These are phyloP conservation scores for Spiraea crenata DNA, from an alignment of 331 rosid species.

Conservation along the genomic window DNA sequence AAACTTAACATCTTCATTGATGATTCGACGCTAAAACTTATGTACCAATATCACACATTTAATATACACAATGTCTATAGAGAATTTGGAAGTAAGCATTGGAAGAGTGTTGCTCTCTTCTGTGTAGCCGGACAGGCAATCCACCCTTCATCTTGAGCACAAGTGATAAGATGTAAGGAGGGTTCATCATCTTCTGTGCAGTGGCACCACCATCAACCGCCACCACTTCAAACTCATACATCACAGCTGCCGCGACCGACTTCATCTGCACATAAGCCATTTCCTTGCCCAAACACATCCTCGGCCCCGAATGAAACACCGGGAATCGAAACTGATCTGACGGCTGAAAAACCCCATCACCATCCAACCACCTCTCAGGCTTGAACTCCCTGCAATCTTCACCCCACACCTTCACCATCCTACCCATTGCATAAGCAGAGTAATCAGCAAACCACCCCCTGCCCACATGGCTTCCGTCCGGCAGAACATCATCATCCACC, in stretches of 20 bases:
- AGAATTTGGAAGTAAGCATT: neutral
- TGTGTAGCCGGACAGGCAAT: constrained; percentile 8
- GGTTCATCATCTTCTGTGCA: constrained; percentile 25
- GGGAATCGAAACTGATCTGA: constrained; percentile 10
- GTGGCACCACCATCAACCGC: constrained; percentile 23
- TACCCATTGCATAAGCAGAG: constrained; percentile 31
- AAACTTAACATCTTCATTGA: too few species aligned
- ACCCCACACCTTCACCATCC: constrained; percentile 33
- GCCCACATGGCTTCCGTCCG: constrained; percentile 19
- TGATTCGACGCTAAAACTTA: too few species aligned
- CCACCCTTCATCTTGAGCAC: constrained; percentile 29
- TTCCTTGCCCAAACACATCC: constrained; percentile 28
- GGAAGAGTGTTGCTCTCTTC: neutral
- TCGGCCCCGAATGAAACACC: constrained; percentile 28
- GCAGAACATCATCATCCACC: constrained; percentile 31
- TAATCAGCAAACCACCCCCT: constrained; percentile 27
- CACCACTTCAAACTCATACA: constrained; percentile 15
- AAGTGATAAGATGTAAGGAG: constrained; percentile 20
- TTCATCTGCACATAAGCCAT: constrained; percentile 34
- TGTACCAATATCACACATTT: too few species aligned
- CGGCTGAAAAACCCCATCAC: constrained; percentile 14
- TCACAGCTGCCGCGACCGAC: constrained; percentile 20
- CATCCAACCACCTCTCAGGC: constrained; percentile 25
- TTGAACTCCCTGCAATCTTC: constrained; percentile 21
- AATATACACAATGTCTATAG: too few species aligned